These are phyloP conservation scores for Elsinoe perseae DNA, from an alignment of 2,329 filamentous ascomycete genomes.

Conservation along the genomic window DNA sequence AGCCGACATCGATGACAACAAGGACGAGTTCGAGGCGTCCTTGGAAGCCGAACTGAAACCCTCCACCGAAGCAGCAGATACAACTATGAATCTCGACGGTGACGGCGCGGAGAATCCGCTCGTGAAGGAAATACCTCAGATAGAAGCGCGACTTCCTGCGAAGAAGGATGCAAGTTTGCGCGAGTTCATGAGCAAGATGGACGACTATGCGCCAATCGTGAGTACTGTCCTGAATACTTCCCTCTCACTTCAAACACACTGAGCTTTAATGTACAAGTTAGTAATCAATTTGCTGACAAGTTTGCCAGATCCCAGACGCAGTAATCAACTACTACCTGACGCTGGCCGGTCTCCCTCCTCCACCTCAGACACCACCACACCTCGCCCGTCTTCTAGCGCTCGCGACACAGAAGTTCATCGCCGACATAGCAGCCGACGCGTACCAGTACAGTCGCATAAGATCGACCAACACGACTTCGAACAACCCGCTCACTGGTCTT, in stretches of 20 bases:
- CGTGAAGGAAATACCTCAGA: slow-evolving; percentile 26
- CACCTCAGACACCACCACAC: slow-evolving; percentile 80
- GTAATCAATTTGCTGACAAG: not conserved
- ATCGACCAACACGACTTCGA: slow-evolving; percentile 80
- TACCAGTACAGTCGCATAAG: slow-evolving; percentile 97
- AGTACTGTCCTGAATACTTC: slow-evolving; percentile 30
- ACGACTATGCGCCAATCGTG: slow-evolving; percentile 96
- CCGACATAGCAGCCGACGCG: slow-evolving; percentile 91
- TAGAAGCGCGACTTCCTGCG: slow-evolving; percentile 60
- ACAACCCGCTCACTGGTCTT: slow-evolving; percentile 84
- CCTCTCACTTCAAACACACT: not conserved
- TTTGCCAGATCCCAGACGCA: slow-evolving; percentile 80
- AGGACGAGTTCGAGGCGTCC: slow-evolving; percentile 35
- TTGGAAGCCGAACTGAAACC: slow-evolving; percentile 36
- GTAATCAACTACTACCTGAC: slow-evolving; percentile 98
- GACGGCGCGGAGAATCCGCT: slow-evolving; percentile 33
- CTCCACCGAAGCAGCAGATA: slow-evolving; percentile 18
- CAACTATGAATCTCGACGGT: slow-evolving; percentile 30
- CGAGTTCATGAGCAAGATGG: slow-evolving; percentile 93
- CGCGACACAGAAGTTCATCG: slow-evolving; percentile 98
- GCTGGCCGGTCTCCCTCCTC: slow-evolving; percentile 85
- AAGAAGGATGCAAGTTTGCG: slow-evolving; percentile 89
- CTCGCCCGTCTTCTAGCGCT: slow-evolving; percentile 89
- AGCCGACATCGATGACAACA: slow-evolving; percentile 19
- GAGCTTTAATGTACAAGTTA: too few relatives aligned